Evolutionary conservation across 345 rosid genomes (phyloP).

Genomic region (Iberis pinnata): DNA sequence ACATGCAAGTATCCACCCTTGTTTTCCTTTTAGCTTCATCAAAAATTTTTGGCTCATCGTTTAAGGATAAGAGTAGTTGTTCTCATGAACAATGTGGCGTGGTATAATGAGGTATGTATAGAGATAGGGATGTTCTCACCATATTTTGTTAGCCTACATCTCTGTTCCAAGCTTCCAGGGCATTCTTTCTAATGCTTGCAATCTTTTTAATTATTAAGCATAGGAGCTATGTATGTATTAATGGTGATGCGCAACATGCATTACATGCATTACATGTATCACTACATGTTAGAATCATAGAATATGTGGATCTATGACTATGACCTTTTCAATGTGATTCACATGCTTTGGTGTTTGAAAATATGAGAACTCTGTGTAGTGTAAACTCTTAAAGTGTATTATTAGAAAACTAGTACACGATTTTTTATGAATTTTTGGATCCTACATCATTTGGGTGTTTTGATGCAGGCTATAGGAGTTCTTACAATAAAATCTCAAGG

Average conservation of each 20-base stretch:
- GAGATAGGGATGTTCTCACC: not conserved
- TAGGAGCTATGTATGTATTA: not conserved
- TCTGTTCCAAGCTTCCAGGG: not conserved
- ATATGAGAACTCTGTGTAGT: not conserved
- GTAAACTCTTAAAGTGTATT: too few species aligned
- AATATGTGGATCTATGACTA: not conserved
- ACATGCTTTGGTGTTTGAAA: not conserved
- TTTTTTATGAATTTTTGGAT: not conserved
- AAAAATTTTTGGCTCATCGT: too few species aligned
- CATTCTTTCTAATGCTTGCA: not conserved
- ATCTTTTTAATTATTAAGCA: not conserved
- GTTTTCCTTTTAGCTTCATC: too few species aligned
- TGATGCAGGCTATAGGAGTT: constrained; percentile 79
- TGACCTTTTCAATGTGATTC: constrained; percentile 3
- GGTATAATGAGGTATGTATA: constrained; percentile 73
- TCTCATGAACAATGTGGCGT: constrained; percentile 71
- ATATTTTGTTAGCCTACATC: not conserved
- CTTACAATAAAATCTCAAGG: constrained; percentile 88
- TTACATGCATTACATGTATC: not conserved
- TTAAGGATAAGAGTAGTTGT: too few species aligned
- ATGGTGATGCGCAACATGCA: not conserved
- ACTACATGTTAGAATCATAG: not conserved
- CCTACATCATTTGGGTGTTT: constrained; percentile 6
- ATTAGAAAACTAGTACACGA: too few species aligned
- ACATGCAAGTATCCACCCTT: too few species aligned